A percentile compares a stretch with the other conserved stretches of the same genome.
phyloP scores from a whole-genome alignment of 2,329 filamentous ascomycete species.

The Talaromyces sp. region DNA sequence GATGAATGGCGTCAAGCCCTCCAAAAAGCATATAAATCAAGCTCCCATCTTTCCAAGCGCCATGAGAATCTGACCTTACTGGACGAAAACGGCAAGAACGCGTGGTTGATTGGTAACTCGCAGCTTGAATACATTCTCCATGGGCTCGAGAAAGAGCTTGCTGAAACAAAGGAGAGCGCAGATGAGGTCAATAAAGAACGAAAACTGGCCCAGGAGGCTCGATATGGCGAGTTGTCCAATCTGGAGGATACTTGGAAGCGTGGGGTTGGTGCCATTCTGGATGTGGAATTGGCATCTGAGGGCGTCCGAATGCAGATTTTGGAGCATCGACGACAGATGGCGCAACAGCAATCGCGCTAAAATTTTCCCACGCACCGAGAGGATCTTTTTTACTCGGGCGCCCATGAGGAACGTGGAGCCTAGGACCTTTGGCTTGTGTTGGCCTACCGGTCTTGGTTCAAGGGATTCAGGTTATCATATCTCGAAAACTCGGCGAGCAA shows the following conservation, averaged over 20 bases:
- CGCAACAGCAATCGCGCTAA: constrained; percentile 30
- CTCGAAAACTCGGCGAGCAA: no score
- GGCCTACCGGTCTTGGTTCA: no score
- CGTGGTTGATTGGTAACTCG: constrained; percentile 85
- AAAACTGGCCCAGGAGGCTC: constrained; percentile 69
- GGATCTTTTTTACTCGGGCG: not conserved
- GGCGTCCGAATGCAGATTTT: constrained; percentile 68
- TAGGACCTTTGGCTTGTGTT: no score
- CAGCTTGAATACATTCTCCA: constrained; percentile 73
- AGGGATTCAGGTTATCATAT: no score
- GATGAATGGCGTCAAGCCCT: constrained; percentile 55
- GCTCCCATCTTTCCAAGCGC: constrained; percentile 60
- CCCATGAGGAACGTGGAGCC: no score
- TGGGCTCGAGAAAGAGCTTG: constrained; percentile 73
- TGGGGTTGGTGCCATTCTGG: constrained; percentile 76
- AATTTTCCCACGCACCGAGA: not conserved
- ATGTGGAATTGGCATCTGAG: constrained; percentile 85
- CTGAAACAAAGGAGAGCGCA: constrained; percentile 66
- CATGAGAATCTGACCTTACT: constrained; percentile 71
- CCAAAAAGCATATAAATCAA: constrained; percentile 59
- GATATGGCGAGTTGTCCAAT: constrained; percentile 70
- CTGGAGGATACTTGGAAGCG: constrained; percentile 79
- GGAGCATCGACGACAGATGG: constrained; percentile 56
- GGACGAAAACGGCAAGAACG: constrained; percentile 81
- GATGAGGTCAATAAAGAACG: constrained; percentile 74